These are phyloP conservation scores for Alternaria incomplexa DNA, from an alignment of 2,329 filamentous ascomycete genomes.

Conservation along the genomic window DNA sequence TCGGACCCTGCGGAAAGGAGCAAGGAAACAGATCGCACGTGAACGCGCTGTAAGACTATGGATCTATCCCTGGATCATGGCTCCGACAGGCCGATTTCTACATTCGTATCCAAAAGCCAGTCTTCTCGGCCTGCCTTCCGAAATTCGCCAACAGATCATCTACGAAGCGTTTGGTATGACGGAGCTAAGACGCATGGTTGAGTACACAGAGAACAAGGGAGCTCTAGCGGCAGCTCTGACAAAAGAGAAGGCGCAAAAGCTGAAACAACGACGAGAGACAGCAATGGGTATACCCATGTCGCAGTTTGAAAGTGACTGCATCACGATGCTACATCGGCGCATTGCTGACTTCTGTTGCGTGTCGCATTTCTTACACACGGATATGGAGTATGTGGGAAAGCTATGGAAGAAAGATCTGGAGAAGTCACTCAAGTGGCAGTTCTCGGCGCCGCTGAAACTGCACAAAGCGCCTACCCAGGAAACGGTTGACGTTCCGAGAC, in stretches of 20 bases:
- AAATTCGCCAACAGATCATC: slow-evolving; percentile 20
- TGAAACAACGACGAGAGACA: background rate
- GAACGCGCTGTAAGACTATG: background rate
- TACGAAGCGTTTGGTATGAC: background rate
- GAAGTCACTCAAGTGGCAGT: background rate
- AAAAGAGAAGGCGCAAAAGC: background rate
- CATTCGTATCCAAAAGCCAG: slow-evolving; percentile 4
- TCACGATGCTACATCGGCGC: background rate
- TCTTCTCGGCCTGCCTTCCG: slow-evolving; percentile 19
- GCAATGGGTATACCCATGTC: background rate
- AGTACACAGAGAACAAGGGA: background rate
- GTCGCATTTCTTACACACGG: slow-evolving; percentile 7
- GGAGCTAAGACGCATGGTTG: background rate
- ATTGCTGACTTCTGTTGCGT: slow-evolving; percentile 11
- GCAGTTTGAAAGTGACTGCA: background rate
- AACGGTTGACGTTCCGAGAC: background rate
- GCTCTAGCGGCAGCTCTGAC: background rate
- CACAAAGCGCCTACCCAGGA: background rate
- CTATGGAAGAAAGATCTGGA: slow-evolving; percentile 9
- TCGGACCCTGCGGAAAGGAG: slow-evolving; percentile 4
- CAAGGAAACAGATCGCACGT: background rate
- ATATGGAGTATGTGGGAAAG: slow-evolving; percentile 17
- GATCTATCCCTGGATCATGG: slow-evolving; percentile 12
- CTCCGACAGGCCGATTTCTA: background rate
- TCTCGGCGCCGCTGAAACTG: background rate